These are phyloP conservation scores for Alloteropsis semialata DNA, from an alignment of 176 grass and related monocot species.

Conservation along the genomic window DNA sequence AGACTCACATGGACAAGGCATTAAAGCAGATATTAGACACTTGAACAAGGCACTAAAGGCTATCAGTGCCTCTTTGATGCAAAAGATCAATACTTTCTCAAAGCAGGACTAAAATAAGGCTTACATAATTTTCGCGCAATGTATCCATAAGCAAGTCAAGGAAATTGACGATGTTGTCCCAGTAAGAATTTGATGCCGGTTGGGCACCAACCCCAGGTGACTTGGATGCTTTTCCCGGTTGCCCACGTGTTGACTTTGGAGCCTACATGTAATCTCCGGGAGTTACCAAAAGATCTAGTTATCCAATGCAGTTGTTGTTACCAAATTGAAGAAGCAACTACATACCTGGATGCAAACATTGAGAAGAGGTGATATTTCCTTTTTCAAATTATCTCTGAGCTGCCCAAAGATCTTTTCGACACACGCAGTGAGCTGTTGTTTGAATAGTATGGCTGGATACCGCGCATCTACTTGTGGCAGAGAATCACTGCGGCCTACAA, in stretches of 20 bases:
- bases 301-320: constrained; percentile 1
- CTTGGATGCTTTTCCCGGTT: constrained; percentile 68
- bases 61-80: background rate
- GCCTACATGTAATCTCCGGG: constrained; percentile 52
- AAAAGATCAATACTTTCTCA: background rate
- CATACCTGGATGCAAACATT: constrained; percentile 92
- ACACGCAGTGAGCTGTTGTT: constrained; percentile 93
- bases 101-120: constrained; percentile 25
- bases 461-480: constrained; percentile 80
- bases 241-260: constrained; percentile 77
- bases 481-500: constrained; percentile 60
- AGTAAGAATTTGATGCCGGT: constrained; percentile 56
- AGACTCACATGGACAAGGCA: constrained; percentile 4
- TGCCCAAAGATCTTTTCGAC: constrained; percentile 96
- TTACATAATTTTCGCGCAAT: constrained; percentile 74
- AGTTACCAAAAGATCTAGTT: background rate
- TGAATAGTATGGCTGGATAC: constrained; percentile 96
- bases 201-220: constrained; percentile 55
- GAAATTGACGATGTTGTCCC: constrained; percentile 90
- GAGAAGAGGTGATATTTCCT: constrained; percentile 89
- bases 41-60: constrained; percentile 13
- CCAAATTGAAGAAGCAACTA: constrained; percentile 1
- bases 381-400: constrained; percentile 96
- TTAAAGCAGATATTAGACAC: too few species aligned
- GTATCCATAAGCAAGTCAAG: constrained; percentile 80